These are phyloP conservation scores for Dactylonectria estremocensis DNA, from an alignment of 2,329 filamentous ascomycete species.

Conservation along the genomic window DNA sequence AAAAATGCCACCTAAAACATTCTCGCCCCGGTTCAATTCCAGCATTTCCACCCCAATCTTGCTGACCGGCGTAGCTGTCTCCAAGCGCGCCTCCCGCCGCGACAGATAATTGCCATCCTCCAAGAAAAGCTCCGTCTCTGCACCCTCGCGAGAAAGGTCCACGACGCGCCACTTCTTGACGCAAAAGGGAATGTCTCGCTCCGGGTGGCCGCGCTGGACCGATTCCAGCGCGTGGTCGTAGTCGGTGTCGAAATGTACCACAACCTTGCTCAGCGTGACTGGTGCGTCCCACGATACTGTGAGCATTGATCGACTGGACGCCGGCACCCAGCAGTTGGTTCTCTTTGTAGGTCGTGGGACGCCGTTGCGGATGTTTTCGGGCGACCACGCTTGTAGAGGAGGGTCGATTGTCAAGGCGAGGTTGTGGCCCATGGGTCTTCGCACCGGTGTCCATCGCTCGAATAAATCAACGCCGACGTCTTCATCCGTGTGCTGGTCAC, in stretches of 20 bases:
- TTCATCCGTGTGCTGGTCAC: conserved; percentile 38
- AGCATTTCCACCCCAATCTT: conserved; percentile 42
- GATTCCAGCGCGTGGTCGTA: conserved; percentile 46
- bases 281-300: conserved; percentile 35
- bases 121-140: conserved; percentile 38
- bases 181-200: conserved; percentile 44
- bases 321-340: conserved; percentile 44
- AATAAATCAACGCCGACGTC: conserved; percentile 45
- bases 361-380: conserved; percentile 37
- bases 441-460: conserved; percentile 46
- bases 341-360: conserved; percentile 45
- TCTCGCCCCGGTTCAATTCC: conserved; percentile 40
- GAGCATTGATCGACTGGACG: conserved; percentile 18
- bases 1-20: conserved; percentile 44
- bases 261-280: conserved; percentile 28
- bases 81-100: conserved; percentile 36
- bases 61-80: conserved; percentile 4
- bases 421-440: conserved; percentile 46
- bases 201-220: conserved; percentile 44
- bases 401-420: conserved; percentile 38
- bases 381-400: conserved; percentile 36
- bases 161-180: conserved; percentile 44
- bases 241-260: conserved; percentile 47
- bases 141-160: conserved; percentile 33
- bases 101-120: conserved; percentile 43